Conservation (phyloP, 257 asterid species). For the Capsicum chinense region DNA sequence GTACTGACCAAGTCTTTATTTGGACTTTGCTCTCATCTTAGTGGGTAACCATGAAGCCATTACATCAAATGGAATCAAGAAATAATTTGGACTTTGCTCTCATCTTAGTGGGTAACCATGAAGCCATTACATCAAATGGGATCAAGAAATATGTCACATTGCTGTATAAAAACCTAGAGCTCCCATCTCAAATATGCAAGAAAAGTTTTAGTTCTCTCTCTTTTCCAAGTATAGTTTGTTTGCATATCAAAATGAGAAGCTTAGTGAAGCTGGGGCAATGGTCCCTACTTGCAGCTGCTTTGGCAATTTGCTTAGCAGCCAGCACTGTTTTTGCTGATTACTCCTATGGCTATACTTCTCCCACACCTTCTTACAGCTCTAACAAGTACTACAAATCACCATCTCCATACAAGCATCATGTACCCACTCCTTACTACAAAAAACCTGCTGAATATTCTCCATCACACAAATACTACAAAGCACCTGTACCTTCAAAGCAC, state of each 20-base stretch:
- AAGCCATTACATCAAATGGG: conserved; percentile 1
- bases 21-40: conserved; percentile 3
- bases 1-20: not conserved
- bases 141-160: conserved; percentile 8
- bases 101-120: conserved; percentile 12
- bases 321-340: conserved; percentile 25
- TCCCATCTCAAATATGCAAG: not conserved
- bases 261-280: not conserved
- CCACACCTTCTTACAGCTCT: conserved; percentile 21
- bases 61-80: conserved; percentile 17
- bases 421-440: not conserved
- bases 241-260: conserved; percentile 24
- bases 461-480: conserved; percentile 11
- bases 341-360: not conserved
- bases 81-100: not conserved
- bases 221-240: not conserved
- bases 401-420: not conserved
- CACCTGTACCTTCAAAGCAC: not conserved
- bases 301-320: conserved; percentile 24
- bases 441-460: conserved; percentile 6
- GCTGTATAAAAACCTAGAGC: conserved; percentile 24
- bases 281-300: not conserved
- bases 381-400: conserved; percentile 15
- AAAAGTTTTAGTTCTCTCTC: not conserved
- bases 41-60: conserved; percentile 22